Base-by-base conservation (phyloP, 345 rosid species). In the Moringa oleifera region DNA sequence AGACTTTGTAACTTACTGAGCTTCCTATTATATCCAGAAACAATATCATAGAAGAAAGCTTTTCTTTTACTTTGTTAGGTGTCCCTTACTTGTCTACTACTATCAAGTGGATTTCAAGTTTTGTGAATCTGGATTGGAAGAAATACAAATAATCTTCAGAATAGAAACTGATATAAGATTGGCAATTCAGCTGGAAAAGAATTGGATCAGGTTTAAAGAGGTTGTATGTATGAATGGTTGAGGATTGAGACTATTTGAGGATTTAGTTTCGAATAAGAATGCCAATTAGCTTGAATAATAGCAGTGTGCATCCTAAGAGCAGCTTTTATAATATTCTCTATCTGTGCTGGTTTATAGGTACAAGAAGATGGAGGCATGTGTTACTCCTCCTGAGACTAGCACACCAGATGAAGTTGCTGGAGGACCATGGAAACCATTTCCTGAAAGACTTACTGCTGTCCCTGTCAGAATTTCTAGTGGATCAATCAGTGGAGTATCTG, bases 351-450 rank as follows among this genome's bases (percentile, higher is more conserved):
- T 58, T 36, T 18, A 23, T 52, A 83, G 89, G 89, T 84, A 87
- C 75, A 76, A 73, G 78, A 75, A 80, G 64, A 87, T 87, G 88
- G 90, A 87, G 77, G 64, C 69, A 22, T 87, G 93, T 31, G 54
- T 82, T 46, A 84, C 90, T 56, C 86, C 87, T 64, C 89, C 85
- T 36, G 83, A 80, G 23, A 74, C 72, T 59, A 75, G 68, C 49
- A 63, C 41, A 19, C 62, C 71, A 46, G 77, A 79, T 41, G 80
- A 82, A 65, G 75, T 75, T 4, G 73, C 70, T 7, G 76, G 80
- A 20, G 80, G 66, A 22, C 58, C 65, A 53, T 84, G 83, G 77
- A 79, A 71, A 73, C 70, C 73, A 53, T 87, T 78, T 62, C 86
- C 90, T 0, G 84, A 77, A 49, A 87, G 93, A 64, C 78, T 87